Conservation (phyloP, 2,329 filamentous ascomycete genomes). For the Mariannaea elegans region DNA sequence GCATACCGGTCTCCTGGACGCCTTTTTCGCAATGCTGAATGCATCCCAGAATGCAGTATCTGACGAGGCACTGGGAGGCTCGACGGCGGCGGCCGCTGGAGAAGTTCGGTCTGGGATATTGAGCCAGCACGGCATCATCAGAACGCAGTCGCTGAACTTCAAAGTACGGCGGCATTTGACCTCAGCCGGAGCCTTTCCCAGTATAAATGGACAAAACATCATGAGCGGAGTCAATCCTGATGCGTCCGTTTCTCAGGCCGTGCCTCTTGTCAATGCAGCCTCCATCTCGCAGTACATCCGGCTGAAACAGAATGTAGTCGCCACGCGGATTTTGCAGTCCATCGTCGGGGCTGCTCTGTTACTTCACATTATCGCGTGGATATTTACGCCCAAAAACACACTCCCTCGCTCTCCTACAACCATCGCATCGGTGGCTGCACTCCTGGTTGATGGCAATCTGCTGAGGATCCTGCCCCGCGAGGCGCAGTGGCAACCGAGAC, state of each 20-base stretch:
- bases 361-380: slow-evolving; percentile 42
- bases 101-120: slow-evolving; percentile 45
- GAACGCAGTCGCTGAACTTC: slow-evolving; percentile 46
- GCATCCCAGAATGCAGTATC: slow-evolving; percentile 46
- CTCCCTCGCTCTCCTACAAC: slow-evolving; percentile 45
- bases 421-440: slow-evolving; percentile 48
- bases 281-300: slow-evolving; percentile 28
- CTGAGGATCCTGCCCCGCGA: slow-evolving; percentile 36
- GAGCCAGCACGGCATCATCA: slow-evolving; percentile 48
- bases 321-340: slow-evolving; percentile 47
- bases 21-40: slow-evolving; percentile 48
- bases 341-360: slow-evolving; percentile 43
- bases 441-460: slow-evolving; percentile 50
- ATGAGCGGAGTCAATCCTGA: slow-evolving; percentile 34
- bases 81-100: slow-evolving; percentile 20
- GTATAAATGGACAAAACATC: slow-evolving; percentile 28
- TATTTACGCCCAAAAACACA: slow-evolving; percentile 34
- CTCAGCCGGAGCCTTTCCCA: slow-evolving; percentile 30
- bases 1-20: slow-evolving; percentile 42
- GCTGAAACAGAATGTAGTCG: slow-evolving; percentile 41
- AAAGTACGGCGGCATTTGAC: slow-evolving; percentile 38
- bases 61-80: slow-evolving; percentile 31
- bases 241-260: slow-evolving; percentile 34
- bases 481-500: slow-evolving; percentile 37
- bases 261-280: slow-evolving; percentile 33